phyloP scores from a whole-genome alignment of 2,329 filamentous ascomycete genomes.

The Dactylellina sp. region DNA sequence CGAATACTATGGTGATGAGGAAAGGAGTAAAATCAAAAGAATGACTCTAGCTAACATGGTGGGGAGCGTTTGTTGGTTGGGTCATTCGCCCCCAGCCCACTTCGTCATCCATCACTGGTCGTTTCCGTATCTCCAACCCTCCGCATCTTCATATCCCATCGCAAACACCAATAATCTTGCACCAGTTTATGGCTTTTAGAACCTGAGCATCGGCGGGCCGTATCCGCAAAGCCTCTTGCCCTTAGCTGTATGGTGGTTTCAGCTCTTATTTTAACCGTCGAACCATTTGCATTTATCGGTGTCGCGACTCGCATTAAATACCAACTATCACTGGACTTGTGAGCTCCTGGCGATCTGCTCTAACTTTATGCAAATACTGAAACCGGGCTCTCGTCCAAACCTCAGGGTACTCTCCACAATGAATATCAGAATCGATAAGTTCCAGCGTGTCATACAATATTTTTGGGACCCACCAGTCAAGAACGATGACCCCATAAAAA shows the following conservation, averaged over 20 bases:
- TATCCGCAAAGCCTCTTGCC: neutral
- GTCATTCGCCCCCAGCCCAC: constrained; percentile 32
- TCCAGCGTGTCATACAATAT: constrained; percentile 60
- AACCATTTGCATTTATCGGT: too few species aligned
- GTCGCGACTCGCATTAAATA: too few species aligned
- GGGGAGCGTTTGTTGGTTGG: constrained; percentile 15
- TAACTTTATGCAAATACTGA: neutral
- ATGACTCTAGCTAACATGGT: constrained; percentile 3
- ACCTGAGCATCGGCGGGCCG: constrained; percentile 4
- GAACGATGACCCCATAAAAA: constrained; percentile 60
- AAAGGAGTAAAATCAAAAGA: constrained; percentile 3
- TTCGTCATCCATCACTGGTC: constrained; percentile 40
- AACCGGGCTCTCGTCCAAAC: neutral
- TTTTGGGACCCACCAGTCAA: constrained; percentile 61
- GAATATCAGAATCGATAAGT: constrained; percentile 58
- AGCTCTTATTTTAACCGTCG: neutral
- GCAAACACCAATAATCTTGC: neutral
- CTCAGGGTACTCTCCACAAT: constrained; percentile 17
- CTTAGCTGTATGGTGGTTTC: too few species aligned
- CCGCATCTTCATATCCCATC: neutral
- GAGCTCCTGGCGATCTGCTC: neutral
- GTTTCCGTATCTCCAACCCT: constrained; percentile 31
- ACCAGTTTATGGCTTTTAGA: constrained; percentile 19
- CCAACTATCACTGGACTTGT: neutral
- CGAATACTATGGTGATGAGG: neutral